Base-by-base conservation (phyloP, 2,329 filamentous ascomycete genomes). In the Calonectria henricotiae region DNA sequence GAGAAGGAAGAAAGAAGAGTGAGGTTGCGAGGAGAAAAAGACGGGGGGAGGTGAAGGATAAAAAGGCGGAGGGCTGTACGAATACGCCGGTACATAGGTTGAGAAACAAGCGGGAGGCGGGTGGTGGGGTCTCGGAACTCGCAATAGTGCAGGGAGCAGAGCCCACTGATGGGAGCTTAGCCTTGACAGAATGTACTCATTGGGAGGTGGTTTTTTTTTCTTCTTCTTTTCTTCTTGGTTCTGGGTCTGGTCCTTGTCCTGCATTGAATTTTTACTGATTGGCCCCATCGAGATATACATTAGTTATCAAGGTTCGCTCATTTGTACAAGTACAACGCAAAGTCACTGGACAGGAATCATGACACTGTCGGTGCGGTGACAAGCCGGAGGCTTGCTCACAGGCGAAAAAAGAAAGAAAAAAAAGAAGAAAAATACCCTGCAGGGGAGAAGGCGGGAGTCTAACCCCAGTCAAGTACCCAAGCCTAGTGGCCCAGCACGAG, bases 21-120 rank as follows among this genome's bases (percentile, higher is more conserved):
- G 69, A 41, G 32, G 66, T 60, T 70, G 74, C 74, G 74, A 66
- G 69, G 68, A 74, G 76, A 77, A 78, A 66, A 69, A 69, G 62
- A 74, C 68, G 71, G 73, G 73, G 41, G 75, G 76, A 79, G 74
- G 76, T 76, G 76, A 76, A 76, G 76, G 71, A 65, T 72, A 75
- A 77, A 75, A 73, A 79, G 72, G 75, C 75, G 76, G 74, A 74
- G 76, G 77, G 72, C 73, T 71, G 76, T 78, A 71, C 74, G 78
- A 79, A 79, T 80, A 77, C 74, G 76, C 74, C 68, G 70, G 47
- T 67, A 55, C 51, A 55, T 55, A 72, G 69, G 74, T 71, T 73
- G 65, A 69, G 71, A 65, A 60, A 70, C 73, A 63, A 71, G 73
- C 72, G 75, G 76, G 75, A 74, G 68, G 74, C 71, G 74, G 71